Base-by-base conservation (phyloP, 352 stramenopile genomes). In the Ochromonadaceae sp. region DNA sequence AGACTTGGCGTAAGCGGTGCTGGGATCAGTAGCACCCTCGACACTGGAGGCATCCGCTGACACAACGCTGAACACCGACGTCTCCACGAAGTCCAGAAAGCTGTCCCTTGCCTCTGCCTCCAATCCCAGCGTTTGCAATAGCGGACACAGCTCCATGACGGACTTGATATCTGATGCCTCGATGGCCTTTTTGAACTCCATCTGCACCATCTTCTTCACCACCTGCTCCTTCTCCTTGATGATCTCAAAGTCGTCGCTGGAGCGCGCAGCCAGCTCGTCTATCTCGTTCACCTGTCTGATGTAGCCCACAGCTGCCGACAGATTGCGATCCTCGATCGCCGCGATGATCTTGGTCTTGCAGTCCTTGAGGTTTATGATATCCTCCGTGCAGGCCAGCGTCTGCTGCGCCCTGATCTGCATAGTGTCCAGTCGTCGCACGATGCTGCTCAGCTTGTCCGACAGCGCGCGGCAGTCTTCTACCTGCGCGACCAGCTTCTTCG, bases 331-430 rank as follows among this genome's bases (percentile, higher is more conserved):
- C 17, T 65, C 57, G 25, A 65, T 25, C 17, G 57, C 39, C 5
- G 4, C 4, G 1, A 25, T 15, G 5, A 55, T 41, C 25, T 41
- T 41, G 26, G 32, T 5, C 17, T 41, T 53, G 36, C 57, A 65
- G 17, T 65, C 57, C 12, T 55, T 53, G 34, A 65, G 36, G 26
- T 55, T 65, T 20, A 65, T n/a, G 15, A 65, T 41, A 43, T 65
- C 57, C 46, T 65, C 57, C 22, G 42, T 55, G 10, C 26, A 41
- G 34, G 40, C 57, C 1, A 65, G 26, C 3, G 57, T 31, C 28
- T 55, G 1, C 25, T 65, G 57, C 34, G 57, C 57, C 17, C 57
- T 7, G 20, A 55, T 36, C 46, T 65, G 57, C n/a, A 36, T 65
- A 1, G 35, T 2, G 46, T 65, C 57, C 17, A 65, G 25, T 55